Conservation (phyloP, 352 stramenopile genomes). For the Phytophthora tubulina region DNA sequence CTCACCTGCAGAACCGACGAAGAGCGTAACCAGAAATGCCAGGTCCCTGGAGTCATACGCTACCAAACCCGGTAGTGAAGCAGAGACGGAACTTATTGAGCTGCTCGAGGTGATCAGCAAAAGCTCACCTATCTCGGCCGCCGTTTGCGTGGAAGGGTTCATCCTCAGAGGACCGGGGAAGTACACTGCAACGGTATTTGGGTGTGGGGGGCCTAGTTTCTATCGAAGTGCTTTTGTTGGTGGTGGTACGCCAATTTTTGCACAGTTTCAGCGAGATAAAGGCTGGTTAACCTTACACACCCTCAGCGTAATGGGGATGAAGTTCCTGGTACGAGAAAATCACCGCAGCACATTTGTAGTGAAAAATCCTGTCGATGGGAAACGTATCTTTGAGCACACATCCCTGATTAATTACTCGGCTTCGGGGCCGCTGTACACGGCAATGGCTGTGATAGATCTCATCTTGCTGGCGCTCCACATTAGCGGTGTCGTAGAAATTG, state of each 20-base stretch:
- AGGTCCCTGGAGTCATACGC: conserved; percentile 10
- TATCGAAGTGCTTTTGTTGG: conserved; percentile 48
- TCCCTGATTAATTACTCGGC: conserved; percentile 54
- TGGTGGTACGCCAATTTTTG: conserved; percentile 15
- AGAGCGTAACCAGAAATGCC: neutral
- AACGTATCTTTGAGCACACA: conserved; percentile 39
- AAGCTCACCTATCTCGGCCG: conserved; percentile 48
- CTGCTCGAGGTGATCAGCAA: conserved; percentile 68
- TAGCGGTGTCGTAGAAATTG: conserved; percentile 48
- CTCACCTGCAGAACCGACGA: conserved; percentile 1
- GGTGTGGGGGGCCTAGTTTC: conserved; percentile 50
- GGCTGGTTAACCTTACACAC: conserved; percentile 37
- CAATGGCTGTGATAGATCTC: conserved; percentile 55
- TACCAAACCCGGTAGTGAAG: conserved; percentile 40
- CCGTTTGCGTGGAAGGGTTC: conserved; percentile 67
- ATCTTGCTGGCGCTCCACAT: conserved; percentile 44
- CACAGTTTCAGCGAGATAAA: conserved; percentile 39
- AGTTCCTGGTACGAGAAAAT: conserved; percentile 48
- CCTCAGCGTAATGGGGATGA: conserved; percentile 47
- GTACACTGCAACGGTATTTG: conserved; percentile 45
- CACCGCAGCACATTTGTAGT: conserved; percentile 30
- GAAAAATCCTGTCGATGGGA: conserved; percentile 7
- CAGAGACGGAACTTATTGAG: conserved; percentile 51
- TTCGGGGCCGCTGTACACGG: conserved; percentile 55
- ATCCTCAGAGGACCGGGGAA: conserved; percentile 28